phyloP scores from a whole-genome alignment of 2,329 filamentous ascomycete genomes.

The Cercospora canescens region DNA sequence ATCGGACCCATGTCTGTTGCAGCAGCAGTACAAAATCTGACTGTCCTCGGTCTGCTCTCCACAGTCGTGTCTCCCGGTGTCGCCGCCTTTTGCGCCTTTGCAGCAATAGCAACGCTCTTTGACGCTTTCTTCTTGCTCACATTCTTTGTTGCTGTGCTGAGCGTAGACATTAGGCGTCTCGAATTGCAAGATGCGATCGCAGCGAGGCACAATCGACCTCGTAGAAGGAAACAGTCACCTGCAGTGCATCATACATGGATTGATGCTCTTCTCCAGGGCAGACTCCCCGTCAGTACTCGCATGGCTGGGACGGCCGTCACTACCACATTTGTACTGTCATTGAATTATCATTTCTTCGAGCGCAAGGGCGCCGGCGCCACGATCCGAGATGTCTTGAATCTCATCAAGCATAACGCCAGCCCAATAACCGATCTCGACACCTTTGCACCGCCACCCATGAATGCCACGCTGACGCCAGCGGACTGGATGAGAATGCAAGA shows the following conservation, averaged over 20 bases:
- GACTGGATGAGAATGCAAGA: constrained; percentile 78
- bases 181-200: constrained; percentile 73
- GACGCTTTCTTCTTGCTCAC: constrained; percentile 78
- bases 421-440: constrained; percentile 31
- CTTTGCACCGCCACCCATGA: constrained; percentile 57
- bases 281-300: constrained; percentile 67
- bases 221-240: constrained; percentile 27
- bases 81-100: constrained; percentile 73
- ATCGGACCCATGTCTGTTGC: constrained; percentile 69
- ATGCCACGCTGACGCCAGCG: constrained; percentile 73
- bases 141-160: constrained; percentile 77
- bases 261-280: constrained; percentile 63
- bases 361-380: constrained; percentile 46
- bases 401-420: constrained; percentile 20
- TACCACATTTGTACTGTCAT: constrained; percentile 68
- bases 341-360: constrained; percentile 78
- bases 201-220: constrained; percentile 31
- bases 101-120: constrained; percentile 71
- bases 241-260: constrained; percentile 55
- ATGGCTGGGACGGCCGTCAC: constrained; percentile 74
- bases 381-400: constrained; percentile 33
- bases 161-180: constrained; percentile 73
- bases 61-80: constrained; percentile 68
- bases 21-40: constrained; percentile 67
- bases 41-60: constrained; percentile 66